These are phyloP conservation scores for Cryphonectria naterciae DNA, from an alignment of 2,329 filamentous ascomycete species.

Conservation along the genomic window DNA sequence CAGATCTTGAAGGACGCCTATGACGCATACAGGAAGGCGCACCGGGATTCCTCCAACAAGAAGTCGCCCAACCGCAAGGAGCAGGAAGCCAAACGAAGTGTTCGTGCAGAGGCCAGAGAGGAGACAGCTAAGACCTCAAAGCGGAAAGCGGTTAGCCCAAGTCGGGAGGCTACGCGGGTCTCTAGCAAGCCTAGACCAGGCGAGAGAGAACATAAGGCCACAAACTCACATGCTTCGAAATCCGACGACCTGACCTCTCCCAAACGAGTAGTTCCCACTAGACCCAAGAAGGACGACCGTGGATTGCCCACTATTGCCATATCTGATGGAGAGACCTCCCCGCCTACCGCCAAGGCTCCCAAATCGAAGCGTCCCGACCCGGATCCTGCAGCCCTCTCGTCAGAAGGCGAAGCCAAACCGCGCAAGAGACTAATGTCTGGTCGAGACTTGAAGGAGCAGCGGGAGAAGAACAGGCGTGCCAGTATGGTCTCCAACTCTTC, in stretches of 20 bases:
- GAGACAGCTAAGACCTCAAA: conserved; percentile 48
- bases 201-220: conserved; percentile 54
- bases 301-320: conserved; percentile 49
- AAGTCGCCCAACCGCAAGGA: conserved; percentile 55
- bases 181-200: conserved; percentile 44
- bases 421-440: conserved; percentile 67
- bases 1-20: conserved; percentile 78
- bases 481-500: conserved; percentile 62
- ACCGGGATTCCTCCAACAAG: conserved; percentile 55
- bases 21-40: conserved; percentile 62
- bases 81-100: conserved; percentile 46
- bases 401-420: conserved; percentile 64
- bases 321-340: conserved; percentile 59
- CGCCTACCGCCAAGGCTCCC: conserved; percentile 50
- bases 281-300: conserved; percentile 60
- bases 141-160: conserved; percentile 54
- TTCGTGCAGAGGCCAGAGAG: conserved; percentile 50
- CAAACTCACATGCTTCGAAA: conserved; percentile 47
- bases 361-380: conserved; percentile 60
- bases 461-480: conserved; percentile 61
- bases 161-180: conserved; percentile 51
- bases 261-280: conserved; percentile 56
- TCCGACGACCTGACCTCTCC: conserved; percentile 52
- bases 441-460: conserved; percentile 62
- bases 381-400: conserved; percentile 56